Percentiles rank a stretch among this genome's conserved stretches.
These are phyloP conservation scores for Alectoria sarmentosa DNA, from an alignment of 495 filamentous ascomycete species.

Conservation along the genomic window DNA sequence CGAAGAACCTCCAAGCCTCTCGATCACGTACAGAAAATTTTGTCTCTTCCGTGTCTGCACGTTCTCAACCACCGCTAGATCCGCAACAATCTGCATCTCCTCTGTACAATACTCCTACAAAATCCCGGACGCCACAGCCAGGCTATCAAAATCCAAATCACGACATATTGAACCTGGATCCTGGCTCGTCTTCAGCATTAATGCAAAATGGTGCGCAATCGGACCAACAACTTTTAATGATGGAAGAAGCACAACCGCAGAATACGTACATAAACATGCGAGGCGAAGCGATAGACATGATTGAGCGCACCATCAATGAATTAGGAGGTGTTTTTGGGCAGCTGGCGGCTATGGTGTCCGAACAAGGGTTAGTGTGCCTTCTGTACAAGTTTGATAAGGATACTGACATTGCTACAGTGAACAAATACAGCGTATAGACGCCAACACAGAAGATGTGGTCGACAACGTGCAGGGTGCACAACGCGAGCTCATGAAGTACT, in stretches of 20 bases:
- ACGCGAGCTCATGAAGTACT: conserved; percentile 89
- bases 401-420: conserved; percentile 18
- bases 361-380: conserved; percentile 91
- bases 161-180: conserved; percentile 82
- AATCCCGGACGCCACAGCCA: conserved; percentile 52
- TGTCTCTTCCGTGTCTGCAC: conserved; percentile 78
- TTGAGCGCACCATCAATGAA: conserved; percentile 91
- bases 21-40: conserved; percentile 91
- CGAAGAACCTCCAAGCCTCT: conserved; percentile 96
- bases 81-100: conserved; percentile 62
- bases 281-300: conserved; percentile 93
- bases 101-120: conserved; percentile 75
- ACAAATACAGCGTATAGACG: conserved; percentile 64
- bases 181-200: conserved; percentile 50
- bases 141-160: conserved; percentile 44
- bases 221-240: conserved; percentile 84
- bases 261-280: conserved; percentile 90
- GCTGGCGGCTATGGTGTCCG: conserved; percentile 93
- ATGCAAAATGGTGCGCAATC: conserved; percentile 46
- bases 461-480: conserved; percentile 97
- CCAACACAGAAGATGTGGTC: conserved; percentile 92
- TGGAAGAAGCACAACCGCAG: conserved; percentile 83
- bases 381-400: conserved; percentile 16
- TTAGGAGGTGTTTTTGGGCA: conserved; percentile 95
- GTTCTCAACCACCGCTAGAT: conserved; percentile 59